Conservation (phyloP, 2,329 filamentous ascomycete species). For the Leptographium procerum region DNA sequence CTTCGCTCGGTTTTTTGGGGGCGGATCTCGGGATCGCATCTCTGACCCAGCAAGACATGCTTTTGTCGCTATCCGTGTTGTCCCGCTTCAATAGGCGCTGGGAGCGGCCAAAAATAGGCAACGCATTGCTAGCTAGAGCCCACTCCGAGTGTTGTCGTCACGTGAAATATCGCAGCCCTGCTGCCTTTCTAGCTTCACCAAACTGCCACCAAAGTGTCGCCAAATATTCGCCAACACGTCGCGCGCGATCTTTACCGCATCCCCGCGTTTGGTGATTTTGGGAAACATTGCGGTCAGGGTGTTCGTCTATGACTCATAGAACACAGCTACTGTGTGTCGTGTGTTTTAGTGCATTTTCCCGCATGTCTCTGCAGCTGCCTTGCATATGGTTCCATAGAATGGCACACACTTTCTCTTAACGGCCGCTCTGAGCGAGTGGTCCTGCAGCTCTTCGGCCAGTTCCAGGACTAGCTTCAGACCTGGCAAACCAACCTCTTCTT, state of each 20-base stretch:
- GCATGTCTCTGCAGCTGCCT: not conserved
- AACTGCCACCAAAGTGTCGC: slow-evolving; percentile 1
- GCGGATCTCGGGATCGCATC: not conserved
- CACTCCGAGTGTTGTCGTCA: not conserved
- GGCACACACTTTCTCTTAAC: not conserved
- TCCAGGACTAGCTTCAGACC: slow-evolving; percentile 4
- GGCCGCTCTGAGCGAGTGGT: slow-evolving; percentile 9
- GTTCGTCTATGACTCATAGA: not conserved
- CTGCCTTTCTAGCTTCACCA: not conserved
- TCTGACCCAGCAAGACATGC: not conserved
- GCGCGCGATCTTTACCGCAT: not conserved
- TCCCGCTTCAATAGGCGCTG: not conserved
- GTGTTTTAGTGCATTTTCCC: not conserved
- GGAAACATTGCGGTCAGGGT: not conserved
- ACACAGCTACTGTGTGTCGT: not conserved
- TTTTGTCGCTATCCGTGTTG: not conserved
- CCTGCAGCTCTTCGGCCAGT: slow-evolving; percentile 7
- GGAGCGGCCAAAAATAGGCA: not conserved
- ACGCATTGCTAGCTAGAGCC: no score
- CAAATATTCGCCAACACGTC: slow-evolving; percentile 5
- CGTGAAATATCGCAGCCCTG: not conserved
- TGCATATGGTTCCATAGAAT: not conserved
- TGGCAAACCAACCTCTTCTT: not conserved
- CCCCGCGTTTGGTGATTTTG: not conserved
- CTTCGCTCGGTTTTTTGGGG: not conserved